Evolutionary conservation across 768 basidiomycete species (phyloP).

Genomic region (Pleurotus eryngii): DNA sequence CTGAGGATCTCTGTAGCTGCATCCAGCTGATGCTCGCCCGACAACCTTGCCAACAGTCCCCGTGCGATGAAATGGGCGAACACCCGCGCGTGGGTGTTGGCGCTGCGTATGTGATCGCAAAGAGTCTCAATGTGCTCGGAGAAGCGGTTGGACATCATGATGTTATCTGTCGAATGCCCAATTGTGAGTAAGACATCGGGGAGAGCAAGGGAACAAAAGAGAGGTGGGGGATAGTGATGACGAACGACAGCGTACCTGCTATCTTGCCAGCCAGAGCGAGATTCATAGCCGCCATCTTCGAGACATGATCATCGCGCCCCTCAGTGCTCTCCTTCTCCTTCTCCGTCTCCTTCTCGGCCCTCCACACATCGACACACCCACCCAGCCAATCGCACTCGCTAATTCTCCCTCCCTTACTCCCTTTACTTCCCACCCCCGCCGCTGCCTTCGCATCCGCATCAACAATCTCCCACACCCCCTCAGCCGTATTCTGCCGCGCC

Average conservation of each 20-base stretch:
- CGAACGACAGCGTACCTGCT: constrained; percentile 44
- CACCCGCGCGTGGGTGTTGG: constrained; percentile 48
- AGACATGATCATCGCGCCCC: constrained; percentile 22
- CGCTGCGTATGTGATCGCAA: constrained; percentile 46
- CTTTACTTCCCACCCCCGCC: constrained; percentile 8
- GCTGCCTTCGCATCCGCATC: constrained; percentile 21
- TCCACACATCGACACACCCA: constrained; percentile 51
- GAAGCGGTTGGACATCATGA: constrained; percentile 48
- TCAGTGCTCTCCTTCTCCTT: constrained; percentile 29
- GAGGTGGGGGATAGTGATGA: too few relatives aligned
- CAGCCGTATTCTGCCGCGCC: constrained; percentile 60
- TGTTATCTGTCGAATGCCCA: constrained; percentile 47
- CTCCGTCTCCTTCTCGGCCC: constrained; percentile 27
- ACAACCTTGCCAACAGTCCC: constrained; percentile 52
- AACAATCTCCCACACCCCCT: constrained; percentile 72
- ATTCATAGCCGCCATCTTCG: constrained; percentile 53
- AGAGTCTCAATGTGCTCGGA: constrained; percentile 43
- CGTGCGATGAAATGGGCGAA: constrained; percentile 63
- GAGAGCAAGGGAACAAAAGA: too few relatives aligned
- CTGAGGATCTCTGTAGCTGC: constrained; percentile 47
- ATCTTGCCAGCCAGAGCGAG: constrained; percentile 53
- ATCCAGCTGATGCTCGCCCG: constrained; percentile 57
- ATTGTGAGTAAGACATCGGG: constrained; percentile 12
- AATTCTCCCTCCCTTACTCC: constrained; percentile 7
- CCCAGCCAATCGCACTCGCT: constrained; percentile 42